A percentile compares a stretch with the other conserved stretches of the same genome.
These are phyloP conservation scores for Cunninghamia lanceolata DNA, from an alignment of 75 land plant genomes.

Conservation along the genomic window DNA sequence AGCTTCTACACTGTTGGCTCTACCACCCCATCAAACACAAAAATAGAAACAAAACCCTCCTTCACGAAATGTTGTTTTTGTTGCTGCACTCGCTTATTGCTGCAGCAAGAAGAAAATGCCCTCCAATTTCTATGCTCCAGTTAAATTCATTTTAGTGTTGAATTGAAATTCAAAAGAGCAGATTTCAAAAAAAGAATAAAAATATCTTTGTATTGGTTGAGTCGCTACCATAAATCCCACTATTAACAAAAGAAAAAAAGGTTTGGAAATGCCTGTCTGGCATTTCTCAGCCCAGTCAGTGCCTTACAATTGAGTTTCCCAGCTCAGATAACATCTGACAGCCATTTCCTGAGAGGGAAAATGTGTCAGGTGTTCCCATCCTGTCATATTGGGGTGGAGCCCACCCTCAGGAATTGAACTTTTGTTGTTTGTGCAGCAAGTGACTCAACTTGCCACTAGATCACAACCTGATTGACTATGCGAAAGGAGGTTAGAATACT, in stretches of 20 bases:
- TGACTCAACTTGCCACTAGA: not conserved
- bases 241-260: too few species aligned
- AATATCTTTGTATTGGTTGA: not conserved
- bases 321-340: not conserved
- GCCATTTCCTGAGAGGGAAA: not conserved
- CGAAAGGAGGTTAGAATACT: not conserved
- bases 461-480: not conserved
- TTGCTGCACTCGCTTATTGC: not conserved
- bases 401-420: not conserved
- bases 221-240: not conserved
- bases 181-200: too few species aligned
- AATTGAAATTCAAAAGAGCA: not conserved
- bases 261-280: not conserved
- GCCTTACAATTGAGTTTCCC: not conserved
- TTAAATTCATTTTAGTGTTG: not conserved
- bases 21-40: too few species aligned
- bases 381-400: not conserved
- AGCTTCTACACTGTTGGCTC: not conserved
- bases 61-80: not conserved
- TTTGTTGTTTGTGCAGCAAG: not conserved
- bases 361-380: not conserved
- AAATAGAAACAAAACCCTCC: too few species aligned
- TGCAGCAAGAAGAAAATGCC: not conserved
- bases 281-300: not conserved
- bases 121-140: not conserved